Evolutionary conservation across 768 basidiomycete species (phyloP).

Genomic region (Phylloporus sp.): DNA sequence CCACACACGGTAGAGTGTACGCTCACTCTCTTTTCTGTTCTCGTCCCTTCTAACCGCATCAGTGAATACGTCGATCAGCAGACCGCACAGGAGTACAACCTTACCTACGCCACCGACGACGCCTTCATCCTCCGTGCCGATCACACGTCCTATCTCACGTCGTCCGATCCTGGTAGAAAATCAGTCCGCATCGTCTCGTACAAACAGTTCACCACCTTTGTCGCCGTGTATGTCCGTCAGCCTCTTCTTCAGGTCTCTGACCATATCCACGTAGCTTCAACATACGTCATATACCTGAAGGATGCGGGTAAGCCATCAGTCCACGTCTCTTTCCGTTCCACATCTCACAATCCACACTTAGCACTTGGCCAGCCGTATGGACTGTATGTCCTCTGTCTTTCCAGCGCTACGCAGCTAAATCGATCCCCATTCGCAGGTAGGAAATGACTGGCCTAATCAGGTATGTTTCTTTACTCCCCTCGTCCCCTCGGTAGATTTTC

Average conservation of each 20-base stretch:
- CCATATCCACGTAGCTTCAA: slow-evolving; percentile 20
- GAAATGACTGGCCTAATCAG: slow-evolving; percentile 17
- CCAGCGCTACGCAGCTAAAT: too few species aligned
- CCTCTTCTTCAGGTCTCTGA: background rate
- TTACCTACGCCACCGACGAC: slow-evolving; percentile 27
- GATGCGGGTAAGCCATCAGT: slow-evolving; percentile 23
- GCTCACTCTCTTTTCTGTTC: slow-evolving; percentile 13
- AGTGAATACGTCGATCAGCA: slow-evolving; percentile 26
- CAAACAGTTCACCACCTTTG: slow-evolving; percentile 14
- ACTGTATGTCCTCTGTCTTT: slow-evolving; percentile 7
- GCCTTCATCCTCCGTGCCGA: slow-evolving; percentile 31
- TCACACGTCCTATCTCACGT: slow-evolving; percentile 18
- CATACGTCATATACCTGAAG: slow-evolving; percentile 29
- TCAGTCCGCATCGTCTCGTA: slow-evolving; percentile 28
- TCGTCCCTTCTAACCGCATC: background rate
- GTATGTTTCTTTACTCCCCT: background rate
- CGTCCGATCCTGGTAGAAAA: slow-evolving; percentile 23
- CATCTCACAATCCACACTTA: background rate
- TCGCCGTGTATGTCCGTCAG: slow-evolving; percentile 15
- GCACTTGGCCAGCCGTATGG: slow-evolving; percentile 27
- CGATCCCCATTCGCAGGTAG: slow-evolving; percentile 6
- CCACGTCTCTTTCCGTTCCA: background rate
- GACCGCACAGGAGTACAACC: slow-evolving; percentile 24
- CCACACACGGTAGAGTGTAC: slow-evolving; percentile 66
- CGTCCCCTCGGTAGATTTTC: background rate